A percentile compares a stretch with the other conserved stretches of the same genome.
Conservation (phyloP, 169 alveolate genomes). For the Eimeria falciformis region DNA sequence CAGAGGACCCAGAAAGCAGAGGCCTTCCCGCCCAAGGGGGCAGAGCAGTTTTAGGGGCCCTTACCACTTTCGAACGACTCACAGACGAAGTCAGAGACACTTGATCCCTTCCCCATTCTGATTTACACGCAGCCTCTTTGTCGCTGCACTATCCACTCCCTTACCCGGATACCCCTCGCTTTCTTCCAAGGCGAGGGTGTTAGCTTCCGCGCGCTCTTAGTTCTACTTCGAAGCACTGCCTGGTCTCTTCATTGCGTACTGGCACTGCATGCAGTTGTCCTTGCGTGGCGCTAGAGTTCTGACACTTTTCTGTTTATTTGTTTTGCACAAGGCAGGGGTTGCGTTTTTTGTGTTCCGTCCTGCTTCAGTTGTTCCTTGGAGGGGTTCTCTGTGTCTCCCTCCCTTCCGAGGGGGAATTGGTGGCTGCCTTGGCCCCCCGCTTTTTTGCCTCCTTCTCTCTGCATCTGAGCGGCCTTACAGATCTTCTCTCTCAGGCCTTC, state of each 20-base stretch:
- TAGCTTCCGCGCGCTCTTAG: not conserved
- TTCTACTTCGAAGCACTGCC: no score
- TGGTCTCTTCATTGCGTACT: no score
- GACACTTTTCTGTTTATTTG: not conserved
- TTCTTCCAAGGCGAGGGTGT: not conserved
- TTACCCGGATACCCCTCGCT: not conserved
- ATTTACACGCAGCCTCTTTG: not conserved
- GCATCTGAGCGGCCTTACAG: conserved; percentile 49
- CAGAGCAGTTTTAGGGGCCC: conserved; percentile 40
- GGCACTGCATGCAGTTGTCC: no score
- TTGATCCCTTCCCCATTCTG: no score
- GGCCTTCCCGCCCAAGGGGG: conserved; percentile 62
- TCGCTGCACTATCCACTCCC: not conserved
- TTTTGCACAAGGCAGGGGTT: no score
- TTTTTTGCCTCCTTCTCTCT: conserved; percentile 69
- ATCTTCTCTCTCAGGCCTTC: conserved; percentile 12
- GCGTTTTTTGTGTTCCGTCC: not conserved
- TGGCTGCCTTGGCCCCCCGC: conserved; percentile 64
- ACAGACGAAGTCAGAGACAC: conserved; percentile 16
- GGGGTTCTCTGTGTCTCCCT: conserved; percentile 33
- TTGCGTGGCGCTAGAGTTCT: not conserved
- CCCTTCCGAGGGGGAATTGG: not conserved
- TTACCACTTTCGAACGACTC: conserved; percentile 53
- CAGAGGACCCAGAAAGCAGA: conserved; percentile 45
- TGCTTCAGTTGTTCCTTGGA: conserved; percentile 26